Evolutionary conservation across 768 basidiomycete genomes (phyloP), one percentile per base, ranked within the genome.

Genomic region (Clitopilus passeckerianus): DNA sequence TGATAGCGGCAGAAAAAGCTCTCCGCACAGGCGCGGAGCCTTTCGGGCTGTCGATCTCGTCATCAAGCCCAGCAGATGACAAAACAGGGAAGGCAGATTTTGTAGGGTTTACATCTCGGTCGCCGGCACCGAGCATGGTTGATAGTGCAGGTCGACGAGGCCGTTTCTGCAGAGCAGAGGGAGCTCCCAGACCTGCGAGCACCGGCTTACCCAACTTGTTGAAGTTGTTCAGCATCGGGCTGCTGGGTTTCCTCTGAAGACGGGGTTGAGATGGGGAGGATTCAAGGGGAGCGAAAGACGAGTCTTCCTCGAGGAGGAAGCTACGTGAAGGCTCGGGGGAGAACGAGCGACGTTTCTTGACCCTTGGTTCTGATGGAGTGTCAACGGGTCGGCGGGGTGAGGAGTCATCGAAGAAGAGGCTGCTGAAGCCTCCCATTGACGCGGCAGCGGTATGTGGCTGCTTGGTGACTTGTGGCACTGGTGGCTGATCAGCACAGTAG

Each of bases 1-100:
- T 73, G 74, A 90, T 80, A 3, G 91, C 90, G 18, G 46, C 46
- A 53, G 89, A 91, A 69, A 92, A 90, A 1, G 86, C 89, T 27
- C 90, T 85, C 23, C 91, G 84, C 15, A 80, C 75, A 27, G 83
- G 83, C 1, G 79, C 83, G 10, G 81, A 66, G 24, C 70, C 75
- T 44, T 70, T 61, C n/a, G 77, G 76, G 56, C 67, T 71, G 53
- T 54, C 59, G 14, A 68, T 69, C 23, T 70, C 68, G 27, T 70
- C 61, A 23, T 53, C 57, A 43, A 68, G 61, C 3, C 66, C 72
- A 22, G 64, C 68, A 10, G 69, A 66, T 1, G 68, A 70, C 53
- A 82, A 65, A 14, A 68, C 60, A 3, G 81, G 78, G 64, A 77
- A 78, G 3, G 81, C 79, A 18, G 78, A 81, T 16, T 73, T 75